phyloP scores from a whole-genome alignment of 1,284 basidiomycete species.

The Salmacisia buchloeana region DNA sequence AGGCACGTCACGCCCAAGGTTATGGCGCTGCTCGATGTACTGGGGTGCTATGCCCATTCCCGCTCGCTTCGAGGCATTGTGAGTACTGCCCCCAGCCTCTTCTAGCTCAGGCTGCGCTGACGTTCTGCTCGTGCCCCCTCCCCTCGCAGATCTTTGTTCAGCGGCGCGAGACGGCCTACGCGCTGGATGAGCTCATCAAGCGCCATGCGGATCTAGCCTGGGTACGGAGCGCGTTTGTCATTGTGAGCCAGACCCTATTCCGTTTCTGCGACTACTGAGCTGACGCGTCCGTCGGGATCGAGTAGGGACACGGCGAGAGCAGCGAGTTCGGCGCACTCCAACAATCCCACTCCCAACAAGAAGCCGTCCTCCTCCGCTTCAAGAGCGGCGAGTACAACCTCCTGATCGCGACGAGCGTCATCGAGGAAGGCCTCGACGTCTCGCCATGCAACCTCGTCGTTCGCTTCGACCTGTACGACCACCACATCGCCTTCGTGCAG shows the following conservation, averaged over 20 bases:
- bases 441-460: conserved; percentile 32
- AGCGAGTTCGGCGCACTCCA: not conserved
- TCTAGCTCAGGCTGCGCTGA: not conserved
- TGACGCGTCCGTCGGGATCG: no score
- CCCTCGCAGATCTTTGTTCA: conserved; percentile 25
- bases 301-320: not conserved
- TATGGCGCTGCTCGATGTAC: conserved; percentile 23
- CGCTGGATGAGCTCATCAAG: conserved; percentile 31
- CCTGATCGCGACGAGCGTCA: conserved; percentile 34
- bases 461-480: conserved; percentile 34
- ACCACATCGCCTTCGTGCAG: conserved; percentile 34
- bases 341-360: conserved; percentile 19
- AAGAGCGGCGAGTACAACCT: conserved; percentile 24
- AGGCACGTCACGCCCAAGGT: conserved; percentile 25
- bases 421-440: conserved; percentile 39
- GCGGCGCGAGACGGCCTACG: conserved; percentile 25
- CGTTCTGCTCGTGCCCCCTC: not conserved
- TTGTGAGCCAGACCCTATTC: conserved; percentile 13
- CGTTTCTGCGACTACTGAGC: no score
- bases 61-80: conserved; percentile 26
- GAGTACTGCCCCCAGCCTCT: not conserved
- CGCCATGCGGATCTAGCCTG: conserved; percentile 21
- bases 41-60: conserved; percentile 19
- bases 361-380: conserved; percentile 28
- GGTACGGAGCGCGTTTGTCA: conserved; percentile 25